Conservation (phyloP, 1,284 basidiomycete genomes). For the Tilletia setariae region DNA sequence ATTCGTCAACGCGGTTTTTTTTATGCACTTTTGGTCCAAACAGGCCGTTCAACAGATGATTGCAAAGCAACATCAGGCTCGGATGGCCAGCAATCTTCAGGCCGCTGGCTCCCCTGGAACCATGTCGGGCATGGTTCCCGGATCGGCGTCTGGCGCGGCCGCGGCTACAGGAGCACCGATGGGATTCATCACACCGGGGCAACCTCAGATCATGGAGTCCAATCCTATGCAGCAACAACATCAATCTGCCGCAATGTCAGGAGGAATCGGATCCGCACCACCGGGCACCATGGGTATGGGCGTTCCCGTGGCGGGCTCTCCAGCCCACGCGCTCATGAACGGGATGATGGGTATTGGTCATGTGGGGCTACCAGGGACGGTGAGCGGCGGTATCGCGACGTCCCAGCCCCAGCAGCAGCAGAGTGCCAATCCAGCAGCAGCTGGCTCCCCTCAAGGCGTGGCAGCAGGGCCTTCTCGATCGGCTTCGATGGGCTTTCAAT, state of each 20-base stretch:
- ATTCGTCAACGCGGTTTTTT: no score
- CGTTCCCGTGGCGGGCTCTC: background rate
- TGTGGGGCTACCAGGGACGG: background rate
- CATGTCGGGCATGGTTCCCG: background rate
- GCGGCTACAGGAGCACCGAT: background rate
- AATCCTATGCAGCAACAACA: no score
- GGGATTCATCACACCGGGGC: background rate
- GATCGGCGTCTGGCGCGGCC: background rate
- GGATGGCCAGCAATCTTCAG: background rate
- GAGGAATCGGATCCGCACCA: background rate
- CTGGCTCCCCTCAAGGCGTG: no score
- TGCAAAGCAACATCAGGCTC: slow-evolving; percentile 6
- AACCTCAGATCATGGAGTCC: background rate
- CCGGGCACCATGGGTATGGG: slow-evolving; percentile 4
- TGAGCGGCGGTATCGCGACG: background rate
- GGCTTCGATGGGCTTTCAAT: no score
- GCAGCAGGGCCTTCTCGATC: no score
- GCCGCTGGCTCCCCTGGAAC: no score
- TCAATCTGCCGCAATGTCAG: no score
- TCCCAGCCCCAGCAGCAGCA: background rate
- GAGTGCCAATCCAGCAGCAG: no score
- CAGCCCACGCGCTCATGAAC: slow-evolving; percentile 13
- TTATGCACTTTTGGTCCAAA: no score
- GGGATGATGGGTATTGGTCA: background rate
- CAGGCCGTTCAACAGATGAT: background rate